Evolutionary conservation across 2,329 filamentous ascomycete genomes (phyloP).

Genomic region (Xylariaceae sp.): DNA sequence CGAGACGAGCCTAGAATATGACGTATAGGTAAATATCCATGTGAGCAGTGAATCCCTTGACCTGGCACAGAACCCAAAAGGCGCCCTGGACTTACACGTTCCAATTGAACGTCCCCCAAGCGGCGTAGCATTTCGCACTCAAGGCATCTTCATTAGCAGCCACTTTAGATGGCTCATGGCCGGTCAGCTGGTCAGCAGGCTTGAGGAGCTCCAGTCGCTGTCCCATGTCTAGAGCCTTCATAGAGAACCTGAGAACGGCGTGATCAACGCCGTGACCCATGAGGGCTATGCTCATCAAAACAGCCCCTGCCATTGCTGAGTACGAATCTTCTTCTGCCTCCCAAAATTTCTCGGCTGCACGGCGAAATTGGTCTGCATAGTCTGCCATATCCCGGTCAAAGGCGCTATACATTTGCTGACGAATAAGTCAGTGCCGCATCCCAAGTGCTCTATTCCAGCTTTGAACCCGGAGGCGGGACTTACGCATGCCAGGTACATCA

Average conservation of each 20-base stretch:
- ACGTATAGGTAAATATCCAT: not conserved
- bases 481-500: constrained; percentile 34
- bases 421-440: not conserved
- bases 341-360: constrained; percentile 27
- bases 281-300: constrained; percentile 32
- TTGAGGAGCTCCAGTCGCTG: constrained; percentile 29
- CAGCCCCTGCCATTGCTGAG: constrained; percentile 28
- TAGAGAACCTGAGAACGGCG: constrained; percentile 28
- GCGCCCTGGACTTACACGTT: constrained; percentile 35
- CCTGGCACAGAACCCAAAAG: too few relatives aligned
- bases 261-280: constrained; percentile 34
- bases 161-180: not conserved
- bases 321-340: constrained; percentile 20
- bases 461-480: constrained; percentile 13
- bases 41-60: not conserved
- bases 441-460: not conserved
- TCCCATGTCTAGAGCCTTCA: constrained; percentile 28
- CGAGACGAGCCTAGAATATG: constrained; percentile 26
- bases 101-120: constrained; percentile 36
- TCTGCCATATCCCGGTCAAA: constrained; percentile 23
- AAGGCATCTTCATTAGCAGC: not conserved
- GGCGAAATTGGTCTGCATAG: constrained; percentile 20
- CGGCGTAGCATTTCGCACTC: constrained; percentile 19
- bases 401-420: constrained; percentile 33
- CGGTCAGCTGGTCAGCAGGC: not conserved